Percentiles rank a stretch among this genome's conserved stretches.
Conservation (phyloP, 805 yeast genomes). For the Starmerella tilneyi region DNA sequence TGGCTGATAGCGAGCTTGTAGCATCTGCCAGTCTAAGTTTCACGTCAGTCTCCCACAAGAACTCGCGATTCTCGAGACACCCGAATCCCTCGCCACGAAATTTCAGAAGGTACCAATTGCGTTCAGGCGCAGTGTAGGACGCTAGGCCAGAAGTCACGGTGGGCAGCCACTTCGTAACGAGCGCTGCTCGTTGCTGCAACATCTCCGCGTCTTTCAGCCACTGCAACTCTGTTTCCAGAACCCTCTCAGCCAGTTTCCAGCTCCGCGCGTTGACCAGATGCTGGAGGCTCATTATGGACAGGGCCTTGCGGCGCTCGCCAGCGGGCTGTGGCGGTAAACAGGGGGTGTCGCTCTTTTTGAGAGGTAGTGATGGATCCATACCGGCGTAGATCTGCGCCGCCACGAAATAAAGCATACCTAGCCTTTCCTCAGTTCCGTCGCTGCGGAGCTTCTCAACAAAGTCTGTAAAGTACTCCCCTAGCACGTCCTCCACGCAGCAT, state of each 20-base stretch:
- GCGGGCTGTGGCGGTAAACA: neutral
- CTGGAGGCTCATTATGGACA: neutral
- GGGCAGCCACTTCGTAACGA: constrained; percentile 2
- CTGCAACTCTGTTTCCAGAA: neutral
- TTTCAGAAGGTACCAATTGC: neutral
- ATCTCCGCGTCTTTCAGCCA: neutral
- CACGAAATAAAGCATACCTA: neutral
- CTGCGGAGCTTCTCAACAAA: neutral
- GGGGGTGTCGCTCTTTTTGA: neutral
- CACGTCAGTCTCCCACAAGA: neutral
- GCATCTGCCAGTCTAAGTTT: neutral
- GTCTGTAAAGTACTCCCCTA: neutral
- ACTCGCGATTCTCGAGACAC: neutral
- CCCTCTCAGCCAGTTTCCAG: neutral
- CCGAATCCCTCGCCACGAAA: neutral
- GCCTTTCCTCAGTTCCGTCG: neutral
- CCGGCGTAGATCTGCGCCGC: neutral
- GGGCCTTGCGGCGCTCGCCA: neutral
- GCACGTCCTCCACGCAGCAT: neutral
- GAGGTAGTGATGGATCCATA: neutral
- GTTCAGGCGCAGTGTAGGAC: neutral
- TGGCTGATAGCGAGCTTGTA: neutral
- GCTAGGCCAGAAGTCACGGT: neutral
- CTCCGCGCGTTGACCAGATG: neutral
- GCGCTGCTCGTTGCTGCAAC: neutral